A percentile compares a stretch with the other conserved stretches of the same genome.
Conservation (phyloP, 139 green algal genomes). For the Ettlia oleoabundans region DNA sequence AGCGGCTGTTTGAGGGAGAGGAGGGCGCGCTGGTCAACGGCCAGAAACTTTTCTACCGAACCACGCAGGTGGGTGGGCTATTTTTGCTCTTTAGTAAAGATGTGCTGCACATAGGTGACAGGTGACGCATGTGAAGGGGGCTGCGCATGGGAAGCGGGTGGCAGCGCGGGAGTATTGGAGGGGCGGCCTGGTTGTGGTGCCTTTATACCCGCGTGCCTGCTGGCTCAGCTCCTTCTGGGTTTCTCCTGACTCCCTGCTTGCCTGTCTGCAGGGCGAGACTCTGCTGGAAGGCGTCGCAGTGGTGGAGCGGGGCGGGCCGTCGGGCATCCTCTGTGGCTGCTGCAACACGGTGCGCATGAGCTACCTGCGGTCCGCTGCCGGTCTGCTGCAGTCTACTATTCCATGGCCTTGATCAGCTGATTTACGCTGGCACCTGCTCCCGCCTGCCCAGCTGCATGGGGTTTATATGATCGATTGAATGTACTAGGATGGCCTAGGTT, state of each 20-base stretch:
- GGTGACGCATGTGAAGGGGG: no score
- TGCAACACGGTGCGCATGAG: slow-evolving; percentile 68
- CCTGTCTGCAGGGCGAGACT: slow-evolving; percentile 46
- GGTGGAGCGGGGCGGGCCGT: slow-evolving; percentile 28
- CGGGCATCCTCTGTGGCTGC: slow-evolving; percentile 86
- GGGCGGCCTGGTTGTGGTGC: no score
- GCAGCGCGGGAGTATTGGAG: no score
- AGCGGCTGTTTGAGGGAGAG: slow-evolving; percentile 72
- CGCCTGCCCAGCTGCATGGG: background rate
- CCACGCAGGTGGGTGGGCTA: slow-evolving; percentile 15
- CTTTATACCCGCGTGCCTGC: background rate
- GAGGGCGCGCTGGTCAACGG: slow-evolving; percentile 55
- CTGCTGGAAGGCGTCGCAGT: slow-evolving; percentile 69
- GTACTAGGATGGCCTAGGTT: no score
- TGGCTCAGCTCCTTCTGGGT: background rate
- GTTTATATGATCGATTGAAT: no score
- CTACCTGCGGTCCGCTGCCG: background rate
- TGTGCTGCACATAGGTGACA: no score
- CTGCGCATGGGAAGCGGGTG: no score
- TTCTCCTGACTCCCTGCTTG: background rate
- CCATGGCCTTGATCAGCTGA: background rate
- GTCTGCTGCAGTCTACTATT: background rate
- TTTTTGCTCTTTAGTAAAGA: no score
- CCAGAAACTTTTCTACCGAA: slow-evolving; percentile 48
- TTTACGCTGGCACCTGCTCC: no score